Evolutionary conservation across 148 eudicot species (phyloP).

Genomic region (Limonium bicolor): DNA sequence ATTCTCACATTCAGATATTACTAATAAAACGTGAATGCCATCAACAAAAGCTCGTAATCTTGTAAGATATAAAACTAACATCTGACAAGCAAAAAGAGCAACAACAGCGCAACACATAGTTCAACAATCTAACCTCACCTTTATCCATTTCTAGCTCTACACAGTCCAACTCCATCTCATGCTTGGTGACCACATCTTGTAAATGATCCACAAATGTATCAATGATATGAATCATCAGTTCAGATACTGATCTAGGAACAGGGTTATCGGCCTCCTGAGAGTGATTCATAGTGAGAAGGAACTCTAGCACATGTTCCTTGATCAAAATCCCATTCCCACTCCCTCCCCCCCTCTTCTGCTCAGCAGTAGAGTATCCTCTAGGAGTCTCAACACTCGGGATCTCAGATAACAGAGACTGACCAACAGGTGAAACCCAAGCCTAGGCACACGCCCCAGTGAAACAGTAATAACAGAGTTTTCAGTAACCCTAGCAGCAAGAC

Average conservation of each 20-base stretch:
- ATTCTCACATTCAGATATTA: too few species aligned
- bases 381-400: slow-evolving; percentile 78
- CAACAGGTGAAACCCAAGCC: slow-evolving; percentile 76
- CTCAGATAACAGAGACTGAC: slow-evolving; percentile 67
- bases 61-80: too few species aligned
- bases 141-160: slow-evolving; percentile 80
- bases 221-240: slow-evolving; percentile 73
- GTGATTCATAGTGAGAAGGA: slow-evolving; percentile 87
- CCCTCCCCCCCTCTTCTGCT: slow-evolving; percentile 21
- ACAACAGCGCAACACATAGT: neutral
- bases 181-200: slow-evolving; percentile 75
- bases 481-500: slow-evolving; percentile 84
- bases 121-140: slow-evolving; percentile 23
- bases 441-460: slow-evolving; percentile 81
- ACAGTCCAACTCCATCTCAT: slow-evolving; percentile 82
- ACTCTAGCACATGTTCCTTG: slow-evolving; percentile 83
- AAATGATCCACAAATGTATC: slow-evolving; percentile 96
- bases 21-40: too few species aligned
- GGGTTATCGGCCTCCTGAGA: slow-evolving; percentile 99
- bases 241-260: slow-evolving; percentile 71
- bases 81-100: neutral
- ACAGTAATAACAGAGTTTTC: slow-evolving; percentile 84
- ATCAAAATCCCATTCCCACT: slow-evolving; percentile 51
- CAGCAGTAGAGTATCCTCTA: slow-evolving; percentile 22
- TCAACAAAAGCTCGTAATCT: neutral